Conservation (phyloP, 768 basidiomycete species). For the Tricholoma saponaceum region DNA sequence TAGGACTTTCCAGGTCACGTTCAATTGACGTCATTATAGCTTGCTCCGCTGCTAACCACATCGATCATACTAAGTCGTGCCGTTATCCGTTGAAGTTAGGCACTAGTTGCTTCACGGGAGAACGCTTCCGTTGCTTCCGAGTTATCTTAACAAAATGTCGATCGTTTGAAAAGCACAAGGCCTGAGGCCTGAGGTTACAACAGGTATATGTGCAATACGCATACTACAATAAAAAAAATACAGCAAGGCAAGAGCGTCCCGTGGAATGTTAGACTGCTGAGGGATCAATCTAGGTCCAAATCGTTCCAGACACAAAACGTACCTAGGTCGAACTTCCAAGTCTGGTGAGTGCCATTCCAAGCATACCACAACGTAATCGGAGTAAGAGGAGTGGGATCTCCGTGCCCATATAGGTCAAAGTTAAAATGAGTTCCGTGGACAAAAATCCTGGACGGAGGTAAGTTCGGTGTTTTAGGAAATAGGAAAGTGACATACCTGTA, state of each 20-base stretch:
- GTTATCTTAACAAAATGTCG: too few species aligned
- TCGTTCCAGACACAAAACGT: slow-evolving; percentile 1
- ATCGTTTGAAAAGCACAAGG: not conserved
- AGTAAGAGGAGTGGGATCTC: slow-evolving; percentile 40
- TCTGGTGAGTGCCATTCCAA: slow-evolving; percentile 50
- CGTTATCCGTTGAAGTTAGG: too few species aligned
- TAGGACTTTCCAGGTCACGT: too few species aligned
- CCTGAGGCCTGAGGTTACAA: not conserved
- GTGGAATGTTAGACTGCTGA: not conserved
- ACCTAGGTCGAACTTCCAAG: slow-evolving; percentile 42
- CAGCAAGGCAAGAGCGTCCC: too few species aligned
- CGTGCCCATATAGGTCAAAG: slow-evolving; percentile 45
- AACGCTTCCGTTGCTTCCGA: too few species aligned
- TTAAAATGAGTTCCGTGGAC: slow-evolving; percentile 38
- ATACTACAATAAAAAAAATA: not conserved
- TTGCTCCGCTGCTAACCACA: too few species aligned
- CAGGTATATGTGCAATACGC: too few species aligned
- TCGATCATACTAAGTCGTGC: too few species aligned
- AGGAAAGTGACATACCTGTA: slow-evolving; percentile 37
- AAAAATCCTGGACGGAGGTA: slow-evolving; percentile 33
- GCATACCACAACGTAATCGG: slow-evolving; percentile 43
- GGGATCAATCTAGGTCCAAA: not conserved
- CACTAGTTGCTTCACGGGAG: too few species aligned
- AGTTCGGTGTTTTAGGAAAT: not conserved
- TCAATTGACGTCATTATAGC: too few species aligned